phyloP scores from a whole-genome alignment of 2,329 filamentous ascomycete species.

The Sphaerulina musiva region DNA sequence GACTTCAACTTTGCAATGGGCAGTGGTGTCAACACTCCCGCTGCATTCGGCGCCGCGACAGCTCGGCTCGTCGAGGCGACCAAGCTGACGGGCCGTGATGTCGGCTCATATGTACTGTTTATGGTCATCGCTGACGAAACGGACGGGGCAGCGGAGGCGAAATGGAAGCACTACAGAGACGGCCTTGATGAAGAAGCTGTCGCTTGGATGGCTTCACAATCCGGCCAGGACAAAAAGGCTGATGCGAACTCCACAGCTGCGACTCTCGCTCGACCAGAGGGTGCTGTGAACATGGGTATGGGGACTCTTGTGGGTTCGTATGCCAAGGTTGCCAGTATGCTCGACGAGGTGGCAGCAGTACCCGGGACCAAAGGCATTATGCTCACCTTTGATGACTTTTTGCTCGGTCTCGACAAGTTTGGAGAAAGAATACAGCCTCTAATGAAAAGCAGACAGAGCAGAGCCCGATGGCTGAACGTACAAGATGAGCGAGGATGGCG shows the following conservation, averaged over 20 bases:
- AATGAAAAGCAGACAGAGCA: slow-evolving; percentile 10
- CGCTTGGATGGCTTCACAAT: slow-evolving; percentile 12
- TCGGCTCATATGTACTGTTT: slow-evolving; percentile 15
- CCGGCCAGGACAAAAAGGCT: slow-evolving; percentile 12
- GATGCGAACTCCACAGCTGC: slow-evolving; percentile 11
- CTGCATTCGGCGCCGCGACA: slow-evolving; percentile 5
- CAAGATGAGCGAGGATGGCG: not conserved
- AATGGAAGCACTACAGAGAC: slow-evolving; percentile 14
- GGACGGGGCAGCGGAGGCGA: slow-evolving; percentile 10
- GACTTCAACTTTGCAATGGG: slow-evolving; percentile 17
- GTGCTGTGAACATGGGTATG: slow-evolving; percentile 17
- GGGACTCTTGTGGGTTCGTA: slow-evolving; percentile 53
- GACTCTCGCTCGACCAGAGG: slow-evolving; percentile 6
- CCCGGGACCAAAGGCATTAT: slow-evolving; percentile 15
- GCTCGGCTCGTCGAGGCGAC: slow-evolving; percentile 8
- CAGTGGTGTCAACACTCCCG: slow-evolving; percentile 13
- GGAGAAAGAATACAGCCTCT: slow-evolving; percentile 15
- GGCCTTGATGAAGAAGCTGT: slow-evolving; percentile 15
- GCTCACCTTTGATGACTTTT: slow-evolving; percentile 15
- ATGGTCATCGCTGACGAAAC: slow-evolving; percentile 14
- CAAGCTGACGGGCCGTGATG: slow-evolving; percentile 9
- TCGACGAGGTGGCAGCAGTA: slow-evolving; percentile 38
- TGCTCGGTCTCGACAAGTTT: slow-evolving; percentile 13
- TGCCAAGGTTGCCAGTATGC: slow-evolving; percentile 53
- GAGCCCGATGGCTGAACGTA: not conserved